Base-by-base conservation (phyloP, 1,139 yeast species). In the Debaryomyces subglobosus region DNA sequence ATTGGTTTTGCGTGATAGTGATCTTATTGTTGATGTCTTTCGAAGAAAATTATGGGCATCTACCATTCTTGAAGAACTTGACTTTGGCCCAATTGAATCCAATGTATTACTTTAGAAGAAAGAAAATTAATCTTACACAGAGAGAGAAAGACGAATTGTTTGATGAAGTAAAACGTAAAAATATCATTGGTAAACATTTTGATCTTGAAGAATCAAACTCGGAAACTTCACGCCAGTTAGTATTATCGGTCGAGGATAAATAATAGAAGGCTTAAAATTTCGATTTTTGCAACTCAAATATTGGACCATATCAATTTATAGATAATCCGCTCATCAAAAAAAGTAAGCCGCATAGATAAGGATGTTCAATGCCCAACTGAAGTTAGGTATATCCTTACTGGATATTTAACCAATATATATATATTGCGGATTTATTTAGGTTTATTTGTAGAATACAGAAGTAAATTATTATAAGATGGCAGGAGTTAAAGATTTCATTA, bases 1-100 rank as follows among this genome's bases (percentile, higher is more conserved):
- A 90, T 72, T 91, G 97, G 97, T 55, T 86, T 34, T 69, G 71
- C 12, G 65, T 90, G 48, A 84, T 89, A 53, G 58, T 69, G 29
- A 71, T 76, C 45, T 68, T 90, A 45, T 52, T 62, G 13, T 65
- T 85, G 58, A 81, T 89, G 88, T 73, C 81, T 56, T 87, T 60
- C 68, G 91, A 86, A 72, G 96, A 89, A 73, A 85, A 73, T 64
- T 67, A 67, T 40, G 73, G 72, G 20, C 73, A 68, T 53, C 67
- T 68, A 48, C 73, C 73, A 52, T 66, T 61, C 65, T 63, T 68
- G 59, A 81, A 82, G 68, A 69, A 67, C 54, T 61, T 84, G 60
- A 78, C 77, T 38, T 62, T 85, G 60, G 71, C 71, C 54, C 70
- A 84, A 53, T 68, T 86, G 68, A 86, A 85, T 69, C 94, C 94